Evolutionary conservation across 2,329 filamentous ascomycete species (phyloP), one percentile per base, ranked within the genome.

Genomic region (Paradendryphiella salina): DNA sequence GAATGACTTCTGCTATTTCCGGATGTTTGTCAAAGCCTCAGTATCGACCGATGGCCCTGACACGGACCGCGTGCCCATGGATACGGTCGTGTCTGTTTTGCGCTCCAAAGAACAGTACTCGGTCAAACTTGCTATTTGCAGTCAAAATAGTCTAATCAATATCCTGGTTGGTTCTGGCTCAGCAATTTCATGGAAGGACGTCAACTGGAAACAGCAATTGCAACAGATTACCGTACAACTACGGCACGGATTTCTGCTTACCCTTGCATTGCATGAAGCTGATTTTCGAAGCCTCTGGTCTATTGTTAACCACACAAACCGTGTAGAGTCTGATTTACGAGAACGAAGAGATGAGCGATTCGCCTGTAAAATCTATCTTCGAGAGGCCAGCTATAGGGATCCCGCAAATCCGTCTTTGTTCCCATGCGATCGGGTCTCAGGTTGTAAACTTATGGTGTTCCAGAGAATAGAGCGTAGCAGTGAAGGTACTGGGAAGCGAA

Each of bases 221-320:
- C 82, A 80, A 53, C 80, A 82, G 0, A 79, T 96, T 49, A 83
- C 85, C 15, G 72, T 96, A 31, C 83, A 82, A 53, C 75, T 96
- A 14, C 87, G 89, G 0, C 84, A 89, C 58, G 89, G 89, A 0
- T 93, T 94, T 65, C 76, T 86, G 50, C 75, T 96, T 34, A 82
- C 82, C 15, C 76, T 94, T 14, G 84, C 87, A 56, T 85, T 91
- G 66, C 80, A 80, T 11, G 88, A 91, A 62, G 77, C 82, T n/a
- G 90, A 96, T 66, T 96, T 88, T 75, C 83, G 86, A 54, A 85
- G 83, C 56, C 74, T 96, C 9, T 92, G 87, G 84, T 88, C 85
- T 61, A 90, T 95, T 72, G 90, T 91, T 59, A 90, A 96, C 52
- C 93, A 95, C 69, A 89, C 88, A 20, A 82, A 82, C 58, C 90